Conservation (phyloP, 2,329 filamentous ascomycete genomes). For the Daldinia sp. region DNA sequence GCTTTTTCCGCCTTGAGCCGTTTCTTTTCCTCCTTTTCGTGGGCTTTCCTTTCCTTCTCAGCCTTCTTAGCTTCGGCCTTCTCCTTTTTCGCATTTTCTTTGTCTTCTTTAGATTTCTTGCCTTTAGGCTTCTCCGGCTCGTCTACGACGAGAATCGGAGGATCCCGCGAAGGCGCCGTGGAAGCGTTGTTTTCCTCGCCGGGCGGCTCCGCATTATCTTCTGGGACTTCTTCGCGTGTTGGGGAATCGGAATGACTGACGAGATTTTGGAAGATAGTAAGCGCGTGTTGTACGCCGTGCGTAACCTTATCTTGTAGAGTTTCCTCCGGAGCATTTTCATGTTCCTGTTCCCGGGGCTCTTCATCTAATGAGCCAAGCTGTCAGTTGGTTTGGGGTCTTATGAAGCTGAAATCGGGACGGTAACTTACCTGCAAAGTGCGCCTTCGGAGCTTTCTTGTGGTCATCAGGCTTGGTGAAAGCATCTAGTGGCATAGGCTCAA, state of each 20-base stretch:
- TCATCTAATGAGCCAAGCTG: conserved; percentile 9
- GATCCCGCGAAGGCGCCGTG: not conserved
- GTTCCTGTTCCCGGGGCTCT: not conserved
- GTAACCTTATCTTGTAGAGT: conserved; percentile 9
- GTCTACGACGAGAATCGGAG: conserved; percentile 1
- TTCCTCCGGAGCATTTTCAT: not conserved
- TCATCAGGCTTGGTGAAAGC: not conserved
- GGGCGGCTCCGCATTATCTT: not conserved
- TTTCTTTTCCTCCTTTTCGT: conserved; percentile 36
- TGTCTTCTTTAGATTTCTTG: conserved; percentile 27
- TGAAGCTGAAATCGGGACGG: not conserved
- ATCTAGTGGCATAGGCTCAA: not conserved
- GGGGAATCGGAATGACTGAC: not conserved
- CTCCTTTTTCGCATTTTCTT: conserved; percentile 31
- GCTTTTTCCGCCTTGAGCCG: conserved; percentile 27
- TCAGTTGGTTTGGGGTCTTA: not conserved
- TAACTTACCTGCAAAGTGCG: conserved; percentile 4
- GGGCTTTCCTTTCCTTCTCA: conserved; percentile 30
- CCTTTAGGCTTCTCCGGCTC: conserved; percentile 5
- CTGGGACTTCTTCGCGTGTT: not conserved
- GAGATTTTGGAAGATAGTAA: conserved; percentile 16
- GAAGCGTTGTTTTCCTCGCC: conserved; percentile 5
- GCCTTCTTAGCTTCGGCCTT: conserved; percentile 28
- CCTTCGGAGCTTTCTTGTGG: not conserved
- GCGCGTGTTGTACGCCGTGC: conserved; percentile 14